phyloP scores from a whole-genome alignment of 2,329 filamentous ascomycete genomes.

The Uncinocarpus reesii region DNA sequence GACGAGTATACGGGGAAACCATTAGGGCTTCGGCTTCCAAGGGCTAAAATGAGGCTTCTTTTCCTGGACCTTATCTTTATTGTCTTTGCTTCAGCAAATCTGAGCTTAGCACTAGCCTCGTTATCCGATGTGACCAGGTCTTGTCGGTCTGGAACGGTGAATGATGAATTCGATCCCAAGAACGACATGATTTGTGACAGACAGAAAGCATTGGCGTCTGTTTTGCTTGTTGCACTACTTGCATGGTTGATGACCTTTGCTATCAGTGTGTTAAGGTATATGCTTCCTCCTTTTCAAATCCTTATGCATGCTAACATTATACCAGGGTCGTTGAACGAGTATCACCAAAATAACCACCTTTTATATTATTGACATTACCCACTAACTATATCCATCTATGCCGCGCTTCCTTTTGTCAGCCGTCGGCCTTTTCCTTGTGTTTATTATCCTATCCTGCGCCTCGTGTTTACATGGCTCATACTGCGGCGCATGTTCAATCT shows the following conservation, averaged over 20 bases:
- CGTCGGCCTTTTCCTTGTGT: too few relatives aligned
- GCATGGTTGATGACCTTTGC: constrained; percentile 88
- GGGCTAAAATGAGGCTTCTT: constrained; percentile 78
- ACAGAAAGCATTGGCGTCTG: constrained; percentile 62
- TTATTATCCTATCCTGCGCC: too few relatives aligned
- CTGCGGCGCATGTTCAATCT: background rate
- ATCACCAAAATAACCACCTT: constrained; percentile 10
- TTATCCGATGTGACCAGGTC: constrained; percentile 54
- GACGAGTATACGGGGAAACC: constrained; percentile 96
- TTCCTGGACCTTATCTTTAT: constrained; percentile 93
- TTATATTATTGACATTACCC: background rate
- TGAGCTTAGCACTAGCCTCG: constrained; percentile 78
- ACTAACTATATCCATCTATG: background rate
- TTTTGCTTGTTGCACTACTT: constrained; percentile 69
- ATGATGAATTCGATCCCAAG: constrained; percentile 26
- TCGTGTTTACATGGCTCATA: too few relatives aligned
- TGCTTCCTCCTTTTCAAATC: background rate
- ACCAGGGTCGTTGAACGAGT: constrained; percentile 18
- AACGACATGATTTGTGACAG: constrained; percentile 48
- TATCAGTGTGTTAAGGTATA: constrained; percentile 43
- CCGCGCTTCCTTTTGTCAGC: too few relatives aligned
- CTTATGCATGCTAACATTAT: constrained; percentile 3
- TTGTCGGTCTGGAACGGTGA: constrained; percentile 42
- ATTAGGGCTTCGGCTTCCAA: constrained; percentile 70
- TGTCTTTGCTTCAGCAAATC: constrained; percentile 89